Evolutionary conservation across 345 rosid species (phyloP).

Genomic region (Psidium friedrichsthalianum): DNA sequence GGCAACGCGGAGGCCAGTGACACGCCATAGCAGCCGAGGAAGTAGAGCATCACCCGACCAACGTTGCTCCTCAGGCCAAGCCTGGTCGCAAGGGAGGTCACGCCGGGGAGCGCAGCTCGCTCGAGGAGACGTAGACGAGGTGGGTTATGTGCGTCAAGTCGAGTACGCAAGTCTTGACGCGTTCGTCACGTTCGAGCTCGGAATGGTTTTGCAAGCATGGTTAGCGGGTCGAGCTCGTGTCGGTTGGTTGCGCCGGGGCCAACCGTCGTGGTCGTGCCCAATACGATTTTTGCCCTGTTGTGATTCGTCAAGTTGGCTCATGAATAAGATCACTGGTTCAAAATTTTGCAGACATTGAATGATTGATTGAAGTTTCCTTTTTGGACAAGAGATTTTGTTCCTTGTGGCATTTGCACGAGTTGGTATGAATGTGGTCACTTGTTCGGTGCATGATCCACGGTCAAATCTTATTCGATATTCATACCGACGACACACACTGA

Average conservation of each 20-base stretch:
- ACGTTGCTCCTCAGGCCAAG: conserved; percentile 35
- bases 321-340: not conserved
- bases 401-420: not conserved
- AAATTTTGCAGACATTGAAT: not conserved
- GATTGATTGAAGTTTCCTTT: not conserved
- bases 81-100: conserved; percentile 7
- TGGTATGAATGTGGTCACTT: not conserved
- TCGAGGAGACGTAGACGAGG: conserved; percentile 82
- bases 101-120: conserved; percentile 24
- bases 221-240: not conserved
- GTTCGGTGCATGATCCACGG: too few relatives aligned
- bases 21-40: conserved; percentile 85
- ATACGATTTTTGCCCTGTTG: not conserved
- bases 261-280: not conserved
- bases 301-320: not conserved
- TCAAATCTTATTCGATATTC: not conserved
- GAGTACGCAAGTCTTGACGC: not conserved
- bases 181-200: not conserved
- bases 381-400: not conserved
- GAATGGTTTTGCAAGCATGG: not conserved
- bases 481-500: not conserved
- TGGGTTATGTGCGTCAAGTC: conserved; percentile 42
- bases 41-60: conserved; percentile 76
- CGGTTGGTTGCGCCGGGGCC: not conserved
- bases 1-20: conserved; percentile 85